A percentile compares a stretch with the other conserved stretches of the same genome.
These are phyloP conservation scores for Penicillium cosmopolitanum DNA, from an alignment of 495 filamentous ascomycete genomes.

Conservation along the genomic window DNA sequence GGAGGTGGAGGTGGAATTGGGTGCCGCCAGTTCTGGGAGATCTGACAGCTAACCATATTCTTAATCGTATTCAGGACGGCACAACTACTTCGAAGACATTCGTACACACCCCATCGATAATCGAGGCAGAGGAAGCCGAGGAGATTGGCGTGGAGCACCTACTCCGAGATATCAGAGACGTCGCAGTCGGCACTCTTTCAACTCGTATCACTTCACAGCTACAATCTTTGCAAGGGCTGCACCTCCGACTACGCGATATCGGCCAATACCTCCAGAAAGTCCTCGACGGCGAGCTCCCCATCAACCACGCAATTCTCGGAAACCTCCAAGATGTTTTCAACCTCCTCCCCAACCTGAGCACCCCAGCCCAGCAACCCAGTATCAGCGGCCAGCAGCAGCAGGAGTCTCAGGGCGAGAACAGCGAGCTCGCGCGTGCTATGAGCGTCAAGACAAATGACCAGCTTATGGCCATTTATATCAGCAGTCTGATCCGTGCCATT, in stretches of 20 bases:
- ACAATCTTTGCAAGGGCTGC: slow-evolving; percentile 94
- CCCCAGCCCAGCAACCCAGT: slow-evolving; percentile 63
- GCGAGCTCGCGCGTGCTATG: slow-evolving; percentile 91
- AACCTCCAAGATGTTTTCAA: slow-evolving; percentile 99
- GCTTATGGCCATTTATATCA: slow-evolving; percentile 96
- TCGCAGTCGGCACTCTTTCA: slow-evolving; percentile 96
- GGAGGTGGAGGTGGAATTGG: not conserved
- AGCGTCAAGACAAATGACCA: slow-evolving; percentile 99
- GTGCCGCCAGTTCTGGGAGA: not conserved
- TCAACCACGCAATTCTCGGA: slow-evolving; percentile 96
- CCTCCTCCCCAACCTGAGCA: slow-evolving; percentile 93
- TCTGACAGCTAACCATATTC: slow-evolving; percentile 15
- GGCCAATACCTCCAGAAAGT: slow-evolving; percentile 95
- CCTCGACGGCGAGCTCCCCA: slow-evolving; percentile 83
- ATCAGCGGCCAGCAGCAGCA: slow-evolving; percentile 41
- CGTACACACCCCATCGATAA: slow-evolving; percentile 98
- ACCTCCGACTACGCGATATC: slow-evolving; percentile 94
- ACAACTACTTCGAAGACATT: slow-evolving; percentile 97
- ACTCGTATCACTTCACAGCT: slow-evolving; percentile 97
- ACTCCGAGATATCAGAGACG: slow-evolving; percentile 94
- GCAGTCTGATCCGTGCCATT: slow-evolving; percentile 93
- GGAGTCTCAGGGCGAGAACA: slow-evolving; percentile 60
- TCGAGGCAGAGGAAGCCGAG: slow-evolving; percentile 98
- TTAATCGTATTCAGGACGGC: slow-evolving; percentile 69
- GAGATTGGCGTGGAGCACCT: slow-evolving; percentile 99